Percentiles rank a stretch among this genome's conserved stretches.
Evolutionary conservation across 768 basidiomycete species (phyloP).

Genomic region (Boletus eberwhitei): DNA sequence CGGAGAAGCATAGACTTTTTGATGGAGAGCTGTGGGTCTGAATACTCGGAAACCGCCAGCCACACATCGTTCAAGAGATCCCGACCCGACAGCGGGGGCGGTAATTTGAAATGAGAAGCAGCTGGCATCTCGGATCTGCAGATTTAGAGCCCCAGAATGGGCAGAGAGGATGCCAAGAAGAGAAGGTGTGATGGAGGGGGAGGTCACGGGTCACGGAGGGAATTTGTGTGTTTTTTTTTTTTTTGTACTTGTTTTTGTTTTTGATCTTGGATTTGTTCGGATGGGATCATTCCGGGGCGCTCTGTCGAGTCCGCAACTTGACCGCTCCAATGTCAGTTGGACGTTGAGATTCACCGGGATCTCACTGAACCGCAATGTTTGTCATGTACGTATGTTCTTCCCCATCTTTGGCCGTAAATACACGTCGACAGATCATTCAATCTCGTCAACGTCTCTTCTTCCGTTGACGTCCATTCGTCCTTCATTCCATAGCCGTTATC

Average conservation of each 20-base stretch:
- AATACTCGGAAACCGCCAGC: no score
- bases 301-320: not conserved
- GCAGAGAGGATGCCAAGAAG: conserved; percentile 12
- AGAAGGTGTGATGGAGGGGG: conserved; percentile 3
- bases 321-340: conserved; percentile 9
- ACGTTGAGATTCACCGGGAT: conserved; percentile 12
- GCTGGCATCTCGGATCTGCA: conserved; percentile 36
- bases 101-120: conserved; percentile 33
- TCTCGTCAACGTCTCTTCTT: conserved; percentile 22
- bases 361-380: conserved; percentile 9
- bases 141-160: conserved; percentile 18
- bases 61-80: no score
- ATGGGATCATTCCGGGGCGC: not conserved
- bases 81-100: conserved; percentile 2
- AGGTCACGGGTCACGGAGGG: conserved; percentile 21
- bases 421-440: conserved; percentile 28
- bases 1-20: conserved; percentile 17
- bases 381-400: conserved; percentile 25
- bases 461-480: conserved; percentile 11
- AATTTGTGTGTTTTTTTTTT: not conserved
- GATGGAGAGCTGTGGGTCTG: no score
- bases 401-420: conserved; percentile 28
- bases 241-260: conserved; percentile 5
- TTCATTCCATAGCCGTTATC: conserved; percentile 16
- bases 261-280: not conserved